Conservation (phyloP, 768 basidiomycete genomes). For the Trametes elegans region DNA sequence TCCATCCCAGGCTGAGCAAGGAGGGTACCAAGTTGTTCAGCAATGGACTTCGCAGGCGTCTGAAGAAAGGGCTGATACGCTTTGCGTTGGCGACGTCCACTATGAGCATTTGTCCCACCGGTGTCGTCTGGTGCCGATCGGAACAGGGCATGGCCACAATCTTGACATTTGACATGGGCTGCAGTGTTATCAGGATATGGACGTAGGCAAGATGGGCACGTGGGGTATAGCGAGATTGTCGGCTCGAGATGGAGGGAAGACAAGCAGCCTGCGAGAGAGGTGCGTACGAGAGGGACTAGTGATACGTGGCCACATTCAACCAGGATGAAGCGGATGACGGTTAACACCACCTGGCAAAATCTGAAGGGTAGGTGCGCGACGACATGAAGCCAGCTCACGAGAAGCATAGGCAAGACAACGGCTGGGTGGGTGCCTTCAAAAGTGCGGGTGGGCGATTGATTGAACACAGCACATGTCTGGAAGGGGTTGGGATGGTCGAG, state of each 20-base stretch:
- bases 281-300: neutral
- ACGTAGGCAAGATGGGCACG: neutral
- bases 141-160: too few relatives aligned
- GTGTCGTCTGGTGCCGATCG: too few relatives aligned
- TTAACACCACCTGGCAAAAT: neutral
- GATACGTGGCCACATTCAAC: neutral
- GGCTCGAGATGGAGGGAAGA: neutral
- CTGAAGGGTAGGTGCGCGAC: neutral
- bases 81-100: neutral
- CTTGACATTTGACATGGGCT: too few relatives aligned
- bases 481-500: too few relatives aligned
- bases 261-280: neutral
- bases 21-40: conserved; percentile 20
- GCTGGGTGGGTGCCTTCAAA: too few relatives aligned
- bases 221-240: neutral
- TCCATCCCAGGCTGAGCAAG: conserved; percentile 25
- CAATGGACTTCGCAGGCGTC: conserved; percentile 9
- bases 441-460: too few relatives aligned
- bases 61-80: neutral
- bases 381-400: conserved; percentile 7
- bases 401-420: too few relatives aligned
- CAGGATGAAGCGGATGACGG: neutral
- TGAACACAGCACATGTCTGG: too few relatives aligned
- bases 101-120: neutral
- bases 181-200: neutral